A percentile compares a stretch with the other conserved stretches of the same genome.
These are phyloP conservation scores for Cutaneotrichosporon spelunceum DNA, from an alignment of 1,284 basidiomycete species.

Conservation along the genomic window DNA sequence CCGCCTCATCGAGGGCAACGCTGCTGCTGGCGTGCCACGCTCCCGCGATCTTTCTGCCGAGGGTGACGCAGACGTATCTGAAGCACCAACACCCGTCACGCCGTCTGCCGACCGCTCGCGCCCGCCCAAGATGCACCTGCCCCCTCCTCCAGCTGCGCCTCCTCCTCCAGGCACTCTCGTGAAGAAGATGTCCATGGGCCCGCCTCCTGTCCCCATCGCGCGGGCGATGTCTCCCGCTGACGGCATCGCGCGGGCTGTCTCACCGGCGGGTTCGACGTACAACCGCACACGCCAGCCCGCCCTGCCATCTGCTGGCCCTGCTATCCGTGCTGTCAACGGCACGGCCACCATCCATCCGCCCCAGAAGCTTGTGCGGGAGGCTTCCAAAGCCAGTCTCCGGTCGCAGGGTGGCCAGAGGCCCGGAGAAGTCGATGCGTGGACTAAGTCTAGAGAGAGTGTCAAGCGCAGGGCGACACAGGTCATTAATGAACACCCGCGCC, in stretches of 20 bases:
- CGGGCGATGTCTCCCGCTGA: constrained; percentile 82
- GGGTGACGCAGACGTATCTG: constrained; percentile 17
- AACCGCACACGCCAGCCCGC: constrained; percentile 41
- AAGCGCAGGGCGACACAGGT: constrained; percentile 33
- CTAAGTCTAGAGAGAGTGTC: constrained; percentile 42
- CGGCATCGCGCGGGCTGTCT: constrained; percentile 78
- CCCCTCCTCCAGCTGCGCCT: constrained; percentile 74
- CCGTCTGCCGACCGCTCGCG: constrained; percentile 67
- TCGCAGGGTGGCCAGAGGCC: constrained; percentile 18
- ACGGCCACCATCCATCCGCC: constrained; percentile 63
- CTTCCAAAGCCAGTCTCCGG: constrained; percentile 74
- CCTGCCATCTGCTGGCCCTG: constrained; percentile 55
- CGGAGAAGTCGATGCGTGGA: constrained; percentile 54
- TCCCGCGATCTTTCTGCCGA: constrained; percentile 36
- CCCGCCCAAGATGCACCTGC: constrained; percentile 78
- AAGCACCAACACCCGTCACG: constrained; percentile 27
- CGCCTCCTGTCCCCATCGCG: constrained; percentile 43
- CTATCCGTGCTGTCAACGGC: constrained; percentile 58
- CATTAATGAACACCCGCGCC: constrained; percentile 17
- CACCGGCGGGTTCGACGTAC: constrained; percentile 58
- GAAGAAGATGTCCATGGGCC: constrained; percentile 51
- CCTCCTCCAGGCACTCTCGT: constrained; percentile 60
- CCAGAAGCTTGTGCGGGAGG: constrained; percentile 61
- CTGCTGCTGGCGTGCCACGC: constrained; percentile 28
- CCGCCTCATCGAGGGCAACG: constrained; percentile 19